phyloP scores from a whole-genome alignment of 441 rosid species.

The Capsella rubella region DNA sequence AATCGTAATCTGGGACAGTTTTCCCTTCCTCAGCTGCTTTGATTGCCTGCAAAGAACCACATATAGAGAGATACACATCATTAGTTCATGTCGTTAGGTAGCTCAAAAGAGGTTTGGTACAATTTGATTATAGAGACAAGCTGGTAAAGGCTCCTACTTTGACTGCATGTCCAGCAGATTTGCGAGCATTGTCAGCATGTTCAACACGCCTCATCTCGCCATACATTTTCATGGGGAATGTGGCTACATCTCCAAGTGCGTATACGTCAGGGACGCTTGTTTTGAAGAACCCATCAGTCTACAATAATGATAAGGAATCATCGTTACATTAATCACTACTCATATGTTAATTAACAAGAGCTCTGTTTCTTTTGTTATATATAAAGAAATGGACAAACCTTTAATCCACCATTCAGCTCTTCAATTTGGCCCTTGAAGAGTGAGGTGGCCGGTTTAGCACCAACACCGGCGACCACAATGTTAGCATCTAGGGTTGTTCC shows the following conservation, averaged over 20 bases:
- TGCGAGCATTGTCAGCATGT: constrained; percentile 83
- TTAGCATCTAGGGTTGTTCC: constrained; percentile 83
- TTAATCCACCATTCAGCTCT: constrained; percentile 87
- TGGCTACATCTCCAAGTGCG: constrained; percentile 91
- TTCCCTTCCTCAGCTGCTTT: constrained; percentile 66
- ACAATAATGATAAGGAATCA: constrained; percentile 34
- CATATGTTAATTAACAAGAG: neutral
- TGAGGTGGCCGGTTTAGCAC: constrained; percentile 68
- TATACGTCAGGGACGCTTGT: constrained; percentile 72
- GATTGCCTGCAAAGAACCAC: constrained; percentile 49
- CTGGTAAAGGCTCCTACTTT: constrained; percentile 41
- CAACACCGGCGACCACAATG: constrained; percentile 91
- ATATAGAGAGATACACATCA: neutral
- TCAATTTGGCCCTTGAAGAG: constrained; percentile 80
- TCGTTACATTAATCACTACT: neutral
- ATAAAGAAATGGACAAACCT: constrained; percentile 51
- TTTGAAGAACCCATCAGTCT: constrained; percentile 75
- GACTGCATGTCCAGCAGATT: constrained; percentile 93
- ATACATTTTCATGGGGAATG: constrained; percentile 82
- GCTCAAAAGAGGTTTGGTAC: neutral
- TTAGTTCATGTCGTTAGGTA: neutral
- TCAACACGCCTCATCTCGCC: constrained; percentile 78
- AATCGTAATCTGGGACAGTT: constrained; percentile 63
- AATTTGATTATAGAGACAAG: neutral
- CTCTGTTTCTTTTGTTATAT: neutral